These are phyloP conservation scores for Pachyrhizus erosus DNA, from an alignment of 306 rosid genomes.

Conservation along the genomic window DNA sequence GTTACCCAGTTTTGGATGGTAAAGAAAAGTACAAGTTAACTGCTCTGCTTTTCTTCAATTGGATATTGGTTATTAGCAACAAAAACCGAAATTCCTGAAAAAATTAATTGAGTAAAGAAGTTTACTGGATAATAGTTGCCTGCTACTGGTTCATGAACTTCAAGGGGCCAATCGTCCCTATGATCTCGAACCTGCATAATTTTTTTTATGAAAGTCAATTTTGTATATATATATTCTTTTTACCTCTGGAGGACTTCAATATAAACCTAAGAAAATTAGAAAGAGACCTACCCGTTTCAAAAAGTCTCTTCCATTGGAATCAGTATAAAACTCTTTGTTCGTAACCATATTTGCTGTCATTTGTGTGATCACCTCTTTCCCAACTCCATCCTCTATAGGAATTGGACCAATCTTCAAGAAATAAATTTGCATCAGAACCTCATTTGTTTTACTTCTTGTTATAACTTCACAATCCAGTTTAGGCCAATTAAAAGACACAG, in stretches of 20 bases:
- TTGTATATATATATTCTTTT: neutral
- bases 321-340: neutral
- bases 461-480: neutral
- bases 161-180: neutral
- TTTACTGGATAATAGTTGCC: slow-evolving; percentile 10
- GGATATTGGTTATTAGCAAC: neutral
- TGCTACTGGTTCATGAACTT: slow-evolving; percentile 7
- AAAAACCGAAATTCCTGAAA: neutral
- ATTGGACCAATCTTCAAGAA: slow-evolving; percentile 4
- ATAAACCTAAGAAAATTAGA: neutral
- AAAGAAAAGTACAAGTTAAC: neutral
- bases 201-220: neutral
- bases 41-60: neutral
- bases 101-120: neutral
- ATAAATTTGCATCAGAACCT: neutral
- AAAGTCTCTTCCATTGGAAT: slow-evolving; percentile 8
- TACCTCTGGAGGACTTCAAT: neutral
- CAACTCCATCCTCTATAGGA: neutral
- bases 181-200: slow-evolving; percentile 12
- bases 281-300: neutral
- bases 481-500: neutral
- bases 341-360: neutral
- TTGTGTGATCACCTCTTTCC: slow-evolving; percentile 9
- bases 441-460: neutral
- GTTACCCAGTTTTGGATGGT: neutral